Percentiles rank a stretch among this genome's conserved stretches.
phyloP scores from a whole-genome alignment of 192 early-diverging fungal species.

The Pilaira anomala region DNA sequence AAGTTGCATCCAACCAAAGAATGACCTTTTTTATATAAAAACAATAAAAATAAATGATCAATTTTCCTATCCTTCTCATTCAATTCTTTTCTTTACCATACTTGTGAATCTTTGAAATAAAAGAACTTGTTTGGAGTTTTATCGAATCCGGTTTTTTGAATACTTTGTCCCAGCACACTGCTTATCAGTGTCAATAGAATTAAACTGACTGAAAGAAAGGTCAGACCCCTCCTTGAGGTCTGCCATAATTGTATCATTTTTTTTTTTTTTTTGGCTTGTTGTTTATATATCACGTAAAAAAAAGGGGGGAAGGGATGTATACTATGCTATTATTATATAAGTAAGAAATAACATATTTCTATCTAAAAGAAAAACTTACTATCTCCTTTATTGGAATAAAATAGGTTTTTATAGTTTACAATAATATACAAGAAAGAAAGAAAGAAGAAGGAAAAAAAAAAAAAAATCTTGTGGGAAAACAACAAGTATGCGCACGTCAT shows the following conservation, averaged over 20 bases:
- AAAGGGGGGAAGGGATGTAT: too few species aligned
- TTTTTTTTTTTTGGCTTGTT: too few species aligned
- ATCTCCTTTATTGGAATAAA: too few species aligned
- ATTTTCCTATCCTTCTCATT: not conserved
- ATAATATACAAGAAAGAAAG: too few species aligned
- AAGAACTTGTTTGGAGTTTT: slow-evolving; percentile 41
- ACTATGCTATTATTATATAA: too few species aligned
- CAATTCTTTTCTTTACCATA: slow-evolving; percentile 19
- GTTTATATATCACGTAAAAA: too few species aligned
- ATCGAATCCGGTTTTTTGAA: slow-evolving; percentile 35
- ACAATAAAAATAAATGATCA: not conserved
- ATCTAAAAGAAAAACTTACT: too few species aligned
- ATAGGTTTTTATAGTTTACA: too few species aligned
- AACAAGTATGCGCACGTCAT: too few species aligned
- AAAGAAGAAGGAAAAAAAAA: too few species aligned
- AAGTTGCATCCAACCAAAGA: slow-evolving; percentile 52
- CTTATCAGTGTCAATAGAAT: not conserved
- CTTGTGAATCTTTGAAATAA: slow-evolving; percentile 57
- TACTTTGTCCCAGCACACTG: not conserved
- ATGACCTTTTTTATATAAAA: slow-evolving; percentile 24
- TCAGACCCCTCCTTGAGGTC: slow-evolving; percentile 14
- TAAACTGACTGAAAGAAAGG: not conserved
- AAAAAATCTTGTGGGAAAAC: too few species aligned
- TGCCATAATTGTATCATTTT: slow-evolving; percentile 16
- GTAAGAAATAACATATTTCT: too few species aligned